These are phyloP conservation scores for Gossypium schwendimanii DNA, from an alignment of 441 rosid genomes.

Conservation along the genomic window DNA sequence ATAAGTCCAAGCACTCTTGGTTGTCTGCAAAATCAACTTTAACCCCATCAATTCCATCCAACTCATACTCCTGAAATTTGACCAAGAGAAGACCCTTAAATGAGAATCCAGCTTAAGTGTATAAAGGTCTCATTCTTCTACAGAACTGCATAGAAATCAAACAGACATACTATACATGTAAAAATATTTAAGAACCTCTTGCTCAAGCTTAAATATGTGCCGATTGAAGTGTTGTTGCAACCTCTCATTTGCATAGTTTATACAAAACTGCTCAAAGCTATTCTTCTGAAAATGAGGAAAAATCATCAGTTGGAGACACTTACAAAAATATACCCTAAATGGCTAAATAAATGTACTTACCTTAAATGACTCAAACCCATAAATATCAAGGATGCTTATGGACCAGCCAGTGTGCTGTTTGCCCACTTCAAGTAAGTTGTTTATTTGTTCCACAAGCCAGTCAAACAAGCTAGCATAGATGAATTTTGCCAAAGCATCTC, in stretches of 20 bases:
- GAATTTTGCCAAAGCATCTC: constrained; percentile 88
- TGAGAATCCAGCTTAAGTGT: background rate
- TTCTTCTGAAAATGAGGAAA: constrained; percentile 58
- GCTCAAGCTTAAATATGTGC: constrained; percentile 84
- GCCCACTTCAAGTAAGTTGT: constrained; percentile 62
- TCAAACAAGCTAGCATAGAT: constrained; percentile 76
- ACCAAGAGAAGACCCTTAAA: background rate
- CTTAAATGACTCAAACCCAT: constrained; percentile 90
- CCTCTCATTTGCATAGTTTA: constrained; percentile 97
- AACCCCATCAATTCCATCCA: constrained; percentile 87
- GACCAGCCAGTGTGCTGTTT: constrained; percentile 52
- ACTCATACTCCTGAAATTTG: constrained; percentile 68
- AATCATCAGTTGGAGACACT: constrained; percentile 17
- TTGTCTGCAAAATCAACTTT: constrained; percentile 86
- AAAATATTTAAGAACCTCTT: constrained; percentile 48
- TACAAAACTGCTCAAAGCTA: constrained; percentile 92
- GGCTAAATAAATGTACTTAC: constrained; percentile 27
- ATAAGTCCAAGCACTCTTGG: constrained; percentile 79
- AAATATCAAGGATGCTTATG: constrained; percentile 87
- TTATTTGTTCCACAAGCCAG: constrained; percentile 82
- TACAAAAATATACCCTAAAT: constrained; percentile 14
- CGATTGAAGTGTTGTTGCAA: constrained; percentile 91
- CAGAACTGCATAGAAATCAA: background rate
- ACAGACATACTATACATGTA: background rate
- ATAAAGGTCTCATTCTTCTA: background rate